Conservation (phyloP, 2,329 filamentous ascomycete species). For the Trichophaea hybrida region DNA sequence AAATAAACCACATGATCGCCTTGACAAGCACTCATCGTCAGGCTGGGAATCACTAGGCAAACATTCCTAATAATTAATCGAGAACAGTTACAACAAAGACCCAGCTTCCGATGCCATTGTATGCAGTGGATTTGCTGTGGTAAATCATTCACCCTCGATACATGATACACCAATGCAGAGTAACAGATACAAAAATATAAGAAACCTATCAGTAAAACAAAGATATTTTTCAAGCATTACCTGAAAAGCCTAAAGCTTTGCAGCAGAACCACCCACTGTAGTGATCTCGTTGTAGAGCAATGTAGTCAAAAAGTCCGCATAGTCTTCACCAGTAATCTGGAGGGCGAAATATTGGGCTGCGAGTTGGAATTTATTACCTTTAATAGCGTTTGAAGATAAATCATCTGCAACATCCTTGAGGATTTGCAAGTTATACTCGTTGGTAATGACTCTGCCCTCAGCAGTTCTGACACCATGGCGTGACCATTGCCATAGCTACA, state of each 20-base stretch:
- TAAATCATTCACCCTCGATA: too few species aligned
- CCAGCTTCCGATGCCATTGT: too few species aligned
- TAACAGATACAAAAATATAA: neutral
- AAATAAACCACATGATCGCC: too few species aligned
- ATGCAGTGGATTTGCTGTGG: too few species aligned
- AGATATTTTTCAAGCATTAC: neutral
- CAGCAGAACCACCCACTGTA: conserved; percentile 49
- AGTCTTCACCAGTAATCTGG: conserved; percentile 94
- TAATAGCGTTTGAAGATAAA: conserved; percentile 57
- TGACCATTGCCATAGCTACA: conserved; percentile 54
- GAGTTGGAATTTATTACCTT: conserved; percentile 82
- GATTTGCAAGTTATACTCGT: conserved; percentile 73
- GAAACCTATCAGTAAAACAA: neutral
- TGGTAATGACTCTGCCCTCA: conserved; percentile 85
- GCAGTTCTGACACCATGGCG: conserved; percentile 58
- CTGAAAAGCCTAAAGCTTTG: conserved; percentile 42
- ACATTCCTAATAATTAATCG: too few species aligned
- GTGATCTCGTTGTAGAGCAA: conserved; percentile 82
- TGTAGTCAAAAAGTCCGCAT: conserved; percentile 78
- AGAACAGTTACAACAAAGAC: too few species aligned
- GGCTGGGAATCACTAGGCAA: too few species aligned
- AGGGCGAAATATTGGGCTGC: conserved; percentile 84
- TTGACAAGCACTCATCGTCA: too few species aligned
- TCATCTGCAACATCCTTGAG: conserved; percentile 73
- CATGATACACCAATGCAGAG: too few species aligned